Conservation (phyloP, 1,284 basidiomycete genomes). For the Puccinia horiana region DNA sequence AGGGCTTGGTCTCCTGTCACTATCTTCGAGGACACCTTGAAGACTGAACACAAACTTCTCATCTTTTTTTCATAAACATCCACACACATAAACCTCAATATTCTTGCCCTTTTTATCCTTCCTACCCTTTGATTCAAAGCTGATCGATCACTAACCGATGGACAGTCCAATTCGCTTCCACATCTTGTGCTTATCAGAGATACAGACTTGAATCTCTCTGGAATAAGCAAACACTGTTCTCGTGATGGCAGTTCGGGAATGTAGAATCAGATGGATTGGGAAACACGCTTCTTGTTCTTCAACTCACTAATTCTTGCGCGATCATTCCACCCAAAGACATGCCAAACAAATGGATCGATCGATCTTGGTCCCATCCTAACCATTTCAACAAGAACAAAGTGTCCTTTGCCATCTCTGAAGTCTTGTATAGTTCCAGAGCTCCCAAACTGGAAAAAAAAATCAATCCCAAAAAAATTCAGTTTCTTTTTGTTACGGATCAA, state of each 20-base stretch:
- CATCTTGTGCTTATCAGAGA: constrained; percentile 13
- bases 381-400: constrained; percentile 70
- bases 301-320: constrained; percentile 57
- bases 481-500: neutral
- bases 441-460: constrained; percentile 1
- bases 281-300: neutral
- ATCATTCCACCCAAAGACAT: constrained; percentile 85
- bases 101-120: neutral
- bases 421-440: constrained; percentile 60
- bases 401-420: constrained; percentile 77
- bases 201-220: constrained; percentile 14
- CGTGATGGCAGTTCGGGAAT: neutral
- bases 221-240: constrained; percentile 15
- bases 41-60: neutral
- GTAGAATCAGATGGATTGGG: neutral
- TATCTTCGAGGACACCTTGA: neutral
- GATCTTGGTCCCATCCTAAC: constrained; percentile 68
- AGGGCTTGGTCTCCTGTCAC: neutral
- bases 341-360: constrained; percentile 74
- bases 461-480: neutral
- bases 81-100: neutral
- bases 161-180: constrained; percentile 2
- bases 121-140: neutral
- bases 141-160: constrained; percentile 28
- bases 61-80: neutral